Evolutionary conservation across 1,139 yeast genomes (phyloP).

Genomic region (Blastobotrys persicus): DNA sequence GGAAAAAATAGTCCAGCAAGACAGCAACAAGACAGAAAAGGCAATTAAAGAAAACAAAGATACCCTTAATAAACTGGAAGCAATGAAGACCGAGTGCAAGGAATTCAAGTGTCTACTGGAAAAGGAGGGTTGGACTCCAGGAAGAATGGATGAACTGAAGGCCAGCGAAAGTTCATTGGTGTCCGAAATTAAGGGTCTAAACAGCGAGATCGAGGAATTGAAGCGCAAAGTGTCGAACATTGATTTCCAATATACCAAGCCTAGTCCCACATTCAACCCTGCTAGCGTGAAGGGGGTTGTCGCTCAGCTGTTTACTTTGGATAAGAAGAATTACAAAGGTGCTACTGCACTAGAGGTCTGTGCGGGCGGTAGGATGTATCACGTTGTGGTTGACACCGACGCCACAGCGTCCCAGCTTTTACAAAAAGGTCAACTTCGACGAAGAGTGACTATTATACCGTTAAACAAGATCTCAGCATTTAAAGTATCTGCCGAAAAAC

Average conservation of each 20-base stretch:
- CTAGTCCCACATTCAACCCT: constrained; percentile 56
- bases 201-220: constrained; percentile 53
- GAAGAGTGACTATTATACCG: constrained; percentile 90
- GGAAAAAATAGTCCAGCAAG: constrained; percentile 50
- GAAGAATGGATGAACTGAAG: constrained; percentile 47
- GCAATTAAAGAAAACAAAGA: constrained; percentile 56
- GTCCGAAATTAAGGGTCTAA: constrained; percentile 44
- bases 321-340: constrained; percentile 55
- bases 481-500: constrained; percentile 34
- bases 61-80: constrained; percentile 45
- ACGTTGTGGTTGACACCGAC: constrained; percentile 88
- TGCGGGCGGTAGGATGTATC: constrained; percentile 89
- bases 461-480: constrained; percentile 75
- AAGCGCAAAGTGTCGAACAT: constrained; percentile 67
- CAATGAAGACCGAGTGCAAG: constrained; percentile 43
- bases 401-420: constrained; percentile 77
- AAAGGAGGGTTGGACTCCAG: constrained; percentile 60
- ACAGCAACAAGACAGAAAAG: constrained; percentile 50
- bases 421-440: constrained; percentile 71
- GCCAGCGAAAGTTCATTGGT: constrained; percentile 33
- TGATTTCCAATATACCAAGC: constrained; percentile 71
- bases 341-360: constrained; percentile 88
- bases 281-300: constrained; percentile 80
- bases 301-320: constrained; percentile 74
- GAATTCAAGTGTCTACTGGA: constrained; percentile 47